These are phyloP conservation scores for Carallia brachiata DNA, from an alignment of 345 rosid genomes.

Conservation along the genomic window DNA sequence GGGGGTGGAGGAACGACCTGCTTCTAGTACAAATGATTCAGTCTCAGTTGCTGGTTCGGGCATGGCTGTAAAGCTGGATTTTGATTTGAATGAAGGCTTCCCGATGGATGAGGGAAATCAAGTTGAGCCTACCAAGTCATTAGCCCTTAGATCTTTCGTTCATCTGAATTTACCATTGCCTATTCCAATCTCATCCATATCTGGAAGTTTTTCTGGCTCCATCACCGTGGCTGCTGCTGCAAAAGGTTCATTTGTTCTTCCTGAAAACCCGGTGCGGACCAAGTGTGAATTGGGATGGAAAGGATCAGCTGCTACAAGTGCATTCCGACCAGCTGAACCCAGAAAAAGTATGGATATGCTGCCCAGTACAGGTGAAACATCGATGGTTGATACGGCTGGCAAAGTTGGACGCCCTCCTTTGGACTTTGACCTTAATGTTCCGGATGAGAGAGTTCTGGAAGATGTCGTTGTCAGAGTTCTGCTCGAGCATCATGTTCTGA, in stretches of 20 bases:
- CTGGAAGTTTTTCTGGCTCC: slow-evolving; percentile 56
- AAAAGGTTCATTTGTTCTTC: slow-evolving; percentile 79
- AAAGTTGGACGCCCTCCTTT: slow-evolving; percentile 49
- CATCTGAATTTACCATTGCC: slow-evolving; percentile 42
- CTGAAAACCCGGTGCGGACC: slow-evolving; percentile 58
- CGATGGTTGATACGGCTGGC: slow-evolving; percentile 36
- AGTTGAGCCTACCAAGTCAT: slow-evolving; percentile 40
- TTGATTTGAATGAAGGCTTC: slow-evolving; percentile 88
- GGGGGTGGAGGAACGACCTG: slow-evolving; percentile 32
- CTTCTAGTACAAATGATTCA: slow-evolving; percentile 25
- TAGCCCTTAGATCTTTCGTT: slow-evolving; percentile 30
- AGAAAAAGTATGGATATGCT: slow-evolving; percentile 53
- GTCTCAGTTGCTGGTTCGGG: slow-evolving; percentile 34
- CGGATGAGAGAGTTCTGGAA: slow-evolving; percentile 80
- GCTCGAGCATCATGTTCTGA: slow-evolving; percentile 31
- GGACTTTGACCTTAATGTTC: slow-evolving; percentile 81
- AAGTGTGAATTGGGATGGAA: slow-evolving; percentile 86
- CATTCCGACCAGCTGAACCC: slow-evolving; percentile 95
- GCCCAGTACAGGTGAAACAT: slow-evolving; percentile 22
- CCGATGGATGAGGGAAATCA: slow-evolving; percentile 51
- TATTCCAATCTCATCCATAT: slow-evolving; percentile 42
- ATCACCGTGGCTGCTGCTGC: slow-evolving; percentile 87
- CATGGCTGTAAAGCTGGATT: slow-evolving; percentile 57
- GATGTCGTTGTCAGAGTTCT: slow-evolving; percentile 53
- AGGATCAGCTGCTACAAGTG: slow-evolving; percentile 98